Base-by-base conservation (phyloP, 306 rosid genomes). In the Cucumis hystrix region DNA sequence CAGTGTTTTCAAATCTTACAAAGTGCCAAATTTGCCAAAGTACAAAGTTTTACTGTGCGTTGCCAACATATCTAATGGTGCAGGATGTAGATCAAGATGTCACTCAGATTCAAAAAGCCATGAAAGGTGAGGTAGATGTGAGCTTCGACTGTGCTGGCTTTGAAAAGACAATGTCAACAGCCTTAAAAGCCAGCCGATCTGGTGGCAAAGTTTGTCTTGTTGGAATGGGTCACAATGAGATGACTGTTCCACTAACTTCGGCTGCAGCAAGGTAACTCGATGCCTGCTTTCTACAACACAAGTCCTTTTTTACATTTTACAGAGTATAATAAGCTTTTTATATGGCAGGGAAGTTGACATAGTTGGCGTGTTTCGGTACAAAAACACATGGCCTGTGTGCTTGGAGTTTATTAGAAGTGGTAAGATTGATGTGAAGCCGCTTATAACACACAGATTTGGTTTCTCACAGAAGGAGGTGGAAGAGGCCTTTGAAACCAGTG, bases 351-450 rank as follows among this genome's bases (percentile, higher is more conserved):
- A 95, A 83, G 93, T 92, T 69, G 98, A 92, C 23, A 91, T 95
- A 79, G 67, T 95, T 77, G 97, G 97, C 40, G 87, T 95, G 49
- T 89, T 90, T 78, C 90, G 96, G 30, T 95, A 95, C 80, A 90
- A 86, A 87, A 92, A 95, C 81, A 95, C 99, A 28, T 92, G 99
- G 99, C 97, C 99, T 17, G 84, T 89, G 8, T 92, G 97, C 80
- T 82, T 95, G 0, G 99, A 95, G 82, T 95, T 95, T 87, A 63
- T 95, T 59, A 89, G 86, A 80, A 90, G 90, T 80, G 92, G 97
- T 0, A 92, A 90, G 87, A 92, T 95, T 16, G 87, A 92, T 52
- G 96, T 95, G 45, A 90, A 92, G 85, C 90, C 93, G 28, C 93
- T 95, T 23, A 92, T 92, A 80, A 94, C 97, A 5, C 97, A 92